Conservation (phyloP, 352 stramenopile species). For the Phytophthora pistaciae region DNA sequence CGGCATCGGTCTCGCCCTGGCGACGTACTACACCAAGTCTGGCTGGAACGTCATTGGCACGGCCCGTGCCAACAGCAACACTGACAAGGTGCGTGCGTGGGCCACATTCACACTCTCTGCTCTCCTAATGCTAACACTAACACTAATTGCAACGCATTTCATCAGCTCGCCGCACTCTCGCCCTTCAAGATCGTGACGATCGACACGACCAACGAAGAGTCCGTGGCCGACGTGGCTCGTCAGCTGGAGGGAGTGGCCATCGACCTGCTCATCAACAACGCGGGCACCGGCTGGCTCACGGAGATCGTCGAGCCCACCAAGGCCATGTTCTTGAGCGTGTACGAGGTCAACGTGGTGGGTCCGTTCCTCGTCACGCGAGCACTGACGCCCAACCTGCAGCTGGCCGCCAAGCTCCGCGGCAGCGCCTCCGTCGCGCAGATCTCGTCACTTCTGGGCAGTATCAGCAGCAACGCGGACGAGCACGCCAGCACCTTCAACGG, state of each 20-base stretch:
- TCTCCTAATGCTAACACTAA: background rate
- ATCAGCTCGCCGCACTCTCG: conserved; percentile 29
- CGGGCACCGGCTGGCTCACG: conserved; percentile 41
- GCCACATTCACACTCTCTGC: background rate
- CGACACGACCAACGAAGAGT: conserved; percentile 50
- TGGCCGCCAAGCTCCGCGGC: conserved; percentile 34
- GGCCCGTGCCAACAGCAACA: conserved; percentile 34
- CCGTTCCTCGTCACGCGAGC: conserved; percentile 57
- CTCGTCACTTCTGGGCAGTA: conserved; percentile 54
- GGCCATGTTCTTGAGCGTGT: conserved; percentile 47
- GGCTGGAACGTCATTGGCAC: conserved; percentile 51
- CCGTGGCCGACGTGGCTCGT: conserved; percentile 41
- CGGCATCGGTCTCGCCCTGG: conserved; percentile 52
- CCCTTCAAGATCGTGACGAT: conserved; percentile 53
- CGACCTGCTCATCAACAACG: conserved; percentile 72
- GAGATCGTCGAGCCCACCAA: conserved; percentile 44
- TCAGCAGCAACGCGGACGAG: conserved; percentile 41
- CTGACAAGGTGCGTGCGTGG: conserved; percentile 29
- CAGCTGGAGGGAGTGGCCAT: conserved; percentile 49
- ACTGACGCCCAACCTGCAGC: conserved; percentile 51
- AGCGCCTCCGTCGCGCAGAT: conserved; percentile 49
- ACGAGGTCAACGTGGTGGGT: conserved; percentile 64
- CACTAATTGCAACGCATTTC: background rate
- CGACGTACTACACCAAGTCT: conserved; percentile 42
- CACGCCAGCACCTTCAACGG: conserved; percentile 21